Percentiles rank a stretch among this genome's conserved stretches.
Evolutionary conservation across 192 early-diverging fungal species (phyloP).

Genomic region (Coemansia sp.): DNA sequence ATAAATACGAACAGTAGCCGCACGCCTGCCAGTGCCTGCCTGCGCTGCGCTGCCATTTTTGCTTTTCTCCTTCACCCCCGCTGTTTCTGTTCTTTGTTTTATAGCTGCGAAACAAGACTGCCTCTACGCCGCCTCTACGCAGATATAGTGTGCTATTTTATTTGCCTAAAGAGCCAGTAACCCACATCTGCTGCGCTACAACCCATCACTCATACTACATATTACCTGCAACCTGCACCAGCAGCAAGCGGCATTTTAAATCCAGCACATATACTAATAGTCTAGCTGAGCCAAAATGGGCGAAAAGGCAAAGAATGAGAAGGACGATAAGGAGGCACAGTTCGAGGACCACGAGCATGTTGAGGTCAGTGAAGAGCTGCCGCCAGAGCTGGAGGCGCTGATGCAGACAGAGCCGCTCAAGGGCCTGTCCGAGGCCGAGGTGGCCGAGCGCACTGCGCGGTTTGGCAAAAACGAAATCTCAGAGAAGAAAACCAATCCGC

Average conservation of each 20-base stretch:
- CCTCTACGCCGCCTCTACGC: background rate
- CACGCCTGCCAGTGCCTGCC: background rate
- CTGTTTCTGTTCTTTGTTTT: conserved; percentile 3
- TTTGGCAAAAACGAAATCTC: conserved; percentile 83
- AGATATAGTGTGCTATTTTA: conserved; percentile 1
- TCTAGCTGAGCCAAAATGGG: background rate
- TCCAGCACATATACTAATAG: background rate
- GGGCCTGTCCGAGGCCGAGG: conserved; percentile 77
- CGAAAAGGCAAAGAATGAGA: conserved; percentile 22
- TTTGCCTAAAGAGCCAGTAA: background rate
- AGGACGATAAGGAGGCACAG: conserved; percentile 51
- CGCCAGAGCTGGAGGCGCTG: conserved; percentile 77
- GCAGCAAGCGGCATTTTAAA: background rate
- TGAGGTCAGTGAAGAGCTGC: conserved; percentile 72
- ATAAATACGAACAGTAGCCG: conserved; percentile 18
- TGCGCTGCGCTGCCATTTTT: background rate
- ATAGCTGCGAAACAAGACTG: background rate
- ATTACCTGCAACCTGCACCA: background rate
- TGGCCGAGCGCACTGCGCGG: conserved; percentile 61
- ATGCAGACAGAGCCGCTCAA: conserved; percentile 76
- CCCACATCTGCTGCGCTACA: background rate
- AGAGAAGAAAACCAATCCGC: conserved; percentile 80
- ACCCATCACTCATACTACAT: background rate
- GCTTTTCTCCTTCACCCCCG: background rate
- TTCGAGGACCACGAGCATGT: conserved; percentile 72